These are phyloP conservation scores for Monascus ruber DNA, from an alignment of 2,329 filamentous ascomycete genomes.

Conservation along the genomic window DNA sequence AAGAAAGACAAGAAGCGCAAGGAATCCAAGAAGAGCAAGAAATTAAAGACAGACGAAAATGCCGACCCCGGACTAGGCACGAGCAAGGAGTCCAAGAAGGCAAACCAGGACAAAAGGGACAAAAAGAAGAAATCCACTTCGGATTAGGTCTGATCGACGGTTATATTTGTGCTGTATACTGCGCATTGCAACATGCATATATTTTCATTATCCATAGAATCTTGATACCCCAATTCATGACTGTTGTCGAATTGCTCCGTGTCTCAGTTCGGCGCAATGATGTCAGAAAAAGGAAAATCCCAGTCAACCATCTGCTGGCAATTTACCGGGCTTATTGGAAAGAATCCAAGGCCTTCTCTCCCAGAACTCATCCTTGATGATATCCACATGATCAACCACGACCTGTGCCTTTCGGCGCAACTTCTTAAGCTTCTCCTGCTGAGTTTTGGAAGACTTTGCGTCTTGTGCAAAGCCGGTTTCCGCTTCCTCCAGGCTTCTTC, in stretches of 20 bases:
- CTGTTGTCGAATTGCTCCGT: background rate
- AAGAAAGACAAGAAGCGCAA: constrained; percentile 17
- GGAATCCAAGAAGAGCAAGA: constrained; percentile 14
- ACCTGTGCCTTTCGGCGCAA: constrained; percentile 67
- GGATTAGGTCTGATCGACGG: constrained; percentile 4
- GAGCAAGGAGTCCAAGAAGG: constrained; percentile 39
- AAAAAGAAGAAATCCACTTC: constrained; percentile 12
- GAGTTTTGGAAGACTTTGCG: constrained; percentile 58
- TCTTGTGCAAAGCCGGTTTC: constrained; percentile 21
- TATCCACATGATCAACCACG: constrained; percentile 74
- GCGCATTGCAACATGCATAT: background rate
- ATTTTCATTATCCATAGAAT: background rate
- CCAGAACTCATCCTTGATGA: constrained; percentile 96
- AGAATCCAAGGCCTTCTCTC: constrained; percentile 71
- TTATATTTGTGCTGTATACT: constrained; percentile 26
- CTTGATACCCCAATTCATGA: background rate
- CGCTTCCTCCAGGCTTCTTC: constrained; percentile 5
- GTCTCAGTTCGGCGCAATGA: no score
- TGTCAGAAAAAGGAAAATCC: no score
- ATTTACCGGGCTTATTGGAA: constrained; percentile 60
- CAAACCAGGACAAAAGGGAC: constrained; percentile 30
- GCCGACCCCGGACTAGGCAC: constrained; percentile 15
- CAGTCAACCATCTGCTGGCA: constrained; percentile 38
- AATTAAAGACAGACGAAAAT: constrained; percentile 13
- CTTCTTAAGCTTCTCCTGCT: constrained; percentile 73